Percentiles rank a stretch among this genome's conserved stretches.
Evolutionary conservation across 83 land plant genomes (phyloP).

Genomic region (Picea mariana): DNA sequence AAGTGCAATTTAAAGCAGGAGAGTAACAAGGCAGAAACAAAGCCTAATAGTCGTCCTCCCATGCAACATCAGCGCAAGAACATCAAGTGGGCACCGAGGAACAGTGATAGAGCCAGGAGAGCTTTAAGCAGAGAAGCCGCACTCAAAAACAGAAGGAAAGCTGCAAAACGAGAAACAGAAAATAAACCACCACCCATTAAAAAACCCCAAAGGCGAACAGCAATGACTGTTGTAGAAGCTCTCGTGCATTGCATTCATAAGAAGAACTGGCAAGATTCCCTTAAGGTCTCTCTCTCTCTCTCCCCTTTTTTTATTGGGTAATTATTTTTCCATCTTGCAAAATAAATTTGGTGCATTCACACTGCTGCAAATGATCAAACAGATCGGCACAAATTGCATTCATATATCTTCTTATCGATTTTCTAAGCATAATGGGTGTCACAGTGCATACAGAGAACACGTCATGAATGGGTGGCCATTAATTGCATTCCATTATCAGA

Average conservation of each 20-base stretch:
- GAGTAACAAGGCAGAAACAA: not conserved
- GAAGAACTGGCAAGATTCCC: too few species aligned
- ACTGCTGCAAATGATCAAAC: too few species aligned
- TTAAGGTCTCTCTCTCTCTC: too few species aligned
- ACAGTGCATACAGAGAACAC: too few species aligned
- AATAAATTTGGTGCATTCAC: too few species aligned
- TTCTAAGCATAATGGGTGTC: too few species aligned
- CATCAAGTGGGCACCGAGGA: constrained; percentile 6
- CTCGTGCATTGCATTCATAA: not conserved
- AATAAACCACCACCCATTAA: too few species aligned
- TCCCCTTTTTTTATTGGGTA: not conserved
- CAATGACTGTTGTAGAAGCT: not conserved
- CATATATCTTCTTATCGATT: too few species aligned
- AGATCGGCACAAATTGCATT: too few species aligned
- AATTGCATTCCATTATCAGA: too few species aligned
- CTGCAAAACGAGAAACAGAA: not conserved
- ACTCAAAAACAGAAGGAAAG: not conserved
- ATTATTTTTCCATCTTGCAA: not conserved
- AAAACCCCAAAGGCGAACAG: not conserved
- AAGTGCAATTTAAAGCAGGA: not conserved
- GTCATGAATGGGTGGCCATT: too few species aligned
- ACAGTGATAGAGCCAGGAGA: not conserved
- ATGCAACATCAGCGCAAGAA: not conserved
- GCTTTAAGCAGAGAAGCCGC: not conserved
- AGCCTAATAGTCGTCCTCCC: too few species aligned